Evolutionary conservation across 495 filamentous ascomycete species (phyloP).

Genomic region (Hyaloscypha variabilis): DNA sequence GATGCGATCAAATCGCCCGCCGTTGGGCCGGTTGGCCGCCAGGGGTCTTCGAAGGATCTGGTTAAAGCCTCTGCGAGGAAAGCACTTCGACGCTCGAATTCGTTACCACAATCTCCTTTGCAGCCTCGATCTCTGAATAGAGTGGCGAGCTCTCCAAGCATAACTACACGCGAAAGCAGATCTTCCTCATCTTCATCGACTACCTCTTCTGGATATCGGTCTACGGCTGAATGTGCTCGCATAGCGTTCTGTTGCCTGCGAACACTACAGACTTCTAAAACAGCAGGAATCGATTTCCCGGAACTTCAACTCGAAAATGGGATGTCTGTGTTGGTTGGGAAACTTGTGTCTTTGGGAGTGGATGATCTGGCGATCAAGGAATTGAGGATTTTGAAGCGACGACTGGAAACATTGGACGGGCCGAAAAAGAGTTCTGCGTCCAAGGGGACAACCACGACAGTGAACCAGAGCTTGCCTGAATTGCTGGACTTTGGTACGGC

Average conservation of each 20-base stretch:
- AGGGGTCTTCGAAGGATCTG: slow-evolving; percentile 30
- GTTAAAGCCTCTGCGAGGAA: slow-evolving; percentile 41
- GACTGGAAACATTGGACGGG: slow-evolving; percentile 49
- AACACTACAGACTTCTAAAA: slow-evolving; percentile 51
- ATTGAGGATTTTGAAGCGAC: slow-evolving; percentile 66
- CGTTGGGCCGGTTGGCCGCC: slow-evolving; percentile 28
- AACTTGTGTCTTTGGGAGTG: slow-evolving; percentile 70
- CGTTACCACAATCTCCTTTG: slow-evolving; percentile 50
- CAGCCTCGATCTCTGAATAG: slow-evolving; percentile 57
- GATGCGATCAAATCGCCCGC: slow-evolving; percentile 64
- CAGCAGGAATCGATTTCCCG: slow-evolving; percentile 46
- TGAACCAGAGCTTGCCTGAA: slow-evolving; percentile 54
- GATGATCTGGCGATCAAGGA: slow-evolving; percentile 80
- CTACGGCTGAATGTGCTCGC: slow-evolving; percentile 74
- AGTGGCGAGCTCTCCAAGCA: slow-evolving; percentile 46
- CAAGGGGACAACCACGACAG: slow-evolving; percentile 35
- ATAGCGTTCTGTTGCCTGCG: slow-evolving; percentile 73
- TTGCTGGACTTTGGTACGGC: slow-evolving; percentile 60
- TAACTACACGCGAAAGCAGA: slow-evolving; percentile 32
- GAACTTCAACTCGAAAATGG: slow-evolving; percentile 82
- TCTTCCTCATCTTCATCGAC: slow-evolving; percentile 41
- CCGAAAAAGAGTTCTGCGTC: slow-evolving; percentile 32
- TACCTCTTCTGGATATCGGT: slow-evolving; percentile 36
- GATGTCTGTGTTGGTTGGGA: slow-evolving; percentile 74
- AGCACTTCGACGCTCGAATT: slow-evolving; percentile 46